A percentile compares a stretch with the other conserved stretches of the same genome.
These are phyloP conservation scores for Carex scoparia DNA, from an alignment of 176 grass and related monocot genomes.

Conservation along the genomic window DNA sequence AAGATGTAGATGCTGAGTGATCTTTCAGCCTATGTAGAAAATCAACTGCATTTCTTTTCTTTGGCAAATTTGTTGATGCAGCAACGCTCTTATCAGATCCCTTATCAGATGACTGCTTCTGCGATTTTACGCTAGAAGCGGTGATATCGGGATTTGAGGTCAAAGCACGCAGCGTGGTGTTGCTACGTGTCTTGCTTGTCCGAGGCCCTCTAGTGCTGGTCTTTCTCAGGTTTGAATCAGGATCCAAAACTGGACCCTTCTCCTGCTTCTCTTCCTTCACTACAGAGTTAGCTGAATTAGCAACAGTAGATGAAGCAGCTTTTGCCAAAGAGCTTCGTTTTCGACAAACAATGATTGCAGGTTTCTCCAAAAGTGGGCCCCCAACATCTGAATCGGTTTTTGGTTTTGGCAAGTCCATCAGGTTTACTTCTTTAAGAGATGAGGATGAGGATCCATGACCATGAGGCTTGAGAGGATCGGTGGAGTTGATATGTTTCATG, in stretches of 20 bases:
- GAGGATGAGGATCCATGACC: not conserved
- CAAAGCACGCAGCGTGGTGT: conserved; percentile 19
- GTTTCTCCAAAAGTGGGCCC: conserved; percentile 51
- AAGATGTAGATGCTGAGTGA: conserved; percentile 31
- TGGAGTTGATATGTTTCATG: conserved; percentile 31
- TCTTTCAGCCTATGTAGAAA: conserved; percentile 86
- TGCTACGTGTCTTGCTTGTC: conserved; percentile 43
- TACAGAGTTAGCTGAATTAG: conserved; percentile 17
- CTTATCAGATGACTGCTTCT: conserved; percentile 37
- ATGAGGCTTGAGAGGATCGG: conserved; percentile 15
- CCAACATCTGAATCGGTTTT: conserved; percentile 46
- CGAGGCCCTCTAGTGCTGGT: conserved; percentile 36
- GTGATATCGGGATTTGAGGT: not conserved
- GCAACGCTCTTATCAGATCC: conserved; percentile 3
- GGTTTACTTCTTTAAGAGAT: not conserved
- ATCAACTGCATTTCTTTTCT: conserved; percentile 64
- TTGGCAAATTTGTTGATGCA: conserved; percentile 10
- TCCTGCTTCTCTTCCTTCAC: conserved; percentile 32
- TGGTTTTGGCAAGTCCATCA: conserved; percentile 27
- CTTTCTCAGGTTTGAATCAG: conserved; percentile 28
- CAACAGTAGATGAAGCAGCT: not conserved
- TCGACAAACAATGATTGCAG: conserved; percentile 59
- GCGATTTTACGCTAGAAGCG: conserved; percentile 27
- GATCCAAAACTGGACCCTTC: not conserved
- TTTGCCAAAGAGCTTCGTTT: conserved; percentile 74